Conservation (phyloP, 2,329 filamentous ascomycete species). For the Apiospora pterosperma region DNA sequence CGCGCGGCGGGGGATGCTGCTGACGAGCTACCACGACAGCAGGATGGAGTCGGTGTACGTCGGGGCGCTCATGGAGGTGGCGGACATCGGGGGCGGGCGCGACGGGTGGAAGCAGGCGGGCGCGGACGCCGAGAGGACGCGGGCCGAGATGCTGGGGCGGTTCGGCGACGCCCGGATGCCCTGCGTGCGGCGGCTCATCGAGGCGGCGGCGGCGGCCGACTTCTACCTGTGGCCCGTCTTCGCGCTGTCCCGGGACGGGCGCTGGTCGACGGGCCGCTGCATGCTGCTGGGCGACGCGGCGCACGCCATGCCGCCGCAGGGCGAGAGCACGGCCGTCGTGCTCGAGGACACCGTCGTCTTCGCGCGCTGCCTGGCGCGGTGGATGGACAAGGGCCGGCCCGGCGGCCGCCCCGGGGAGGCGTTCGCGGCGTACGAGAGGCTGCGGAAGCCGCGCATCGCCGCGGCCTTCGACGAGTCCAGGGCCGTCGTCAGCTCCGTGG, state of each 20-base stretch:
- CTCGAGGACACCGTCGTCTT: slow-evolving; percentile 10
- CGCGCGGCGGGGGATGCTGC: slow-evolving; percentile 5
- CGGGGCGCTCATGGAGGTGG: slow-evolving; percentile 7
- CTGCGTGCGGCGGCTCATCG: slow-evolving; percentile 4
- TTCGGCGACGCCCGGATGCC: slow-evolving; percentile 6
- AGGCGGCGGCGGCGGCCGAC: background rate
- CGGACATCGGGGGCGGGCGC: slow-evolving; percentile 4
- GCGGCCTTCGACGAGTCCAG: slow-evolving; percentile 7
- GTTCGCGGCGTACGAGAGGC: slow-evolving; percentile 3
- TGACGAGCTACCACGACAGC: slow-evolving; percentile 8
- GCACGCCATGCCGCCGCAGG: slow-evolving; percentile 10
- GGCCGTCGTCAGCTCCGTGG: slow-evolving; percentile 2
- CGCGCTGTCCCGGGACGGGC: slow-evolving; percentile 8
- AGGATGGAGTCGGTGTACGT: slow-evolving; percentile 10
- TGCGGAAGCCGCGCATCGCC: slow-evolving; percentile 9
- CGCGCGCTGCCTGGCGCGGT: slow-evolving; percentile 6
- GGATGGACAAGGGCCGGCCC: slow-evolving; percentile 8
- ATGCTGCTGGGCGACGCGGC: slow-evolving; percentile 9
- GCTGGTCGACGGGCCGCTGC: slow-evolving; percentile 5
- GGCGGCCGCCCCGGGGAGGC: slow-evolving; percentile 4
- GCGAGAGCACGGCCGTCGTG: slow-evolving; percentile 9
- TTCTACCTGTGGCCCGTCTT: slow-evolving; percentile 9
- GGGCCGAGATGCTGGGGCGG: slow-evolving; percentile 5
- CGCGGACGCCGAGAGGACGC: slow-evolving; percentile 7
- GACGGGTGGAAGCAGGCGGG: slow-evolving; percentile 11